Evolutionary conservation across 2,329 filamentous ascomycete genomes (phyloP), one percentile per base, ranked within the genome.

Genomic region (Colletotrichum paranaense): DNA sequence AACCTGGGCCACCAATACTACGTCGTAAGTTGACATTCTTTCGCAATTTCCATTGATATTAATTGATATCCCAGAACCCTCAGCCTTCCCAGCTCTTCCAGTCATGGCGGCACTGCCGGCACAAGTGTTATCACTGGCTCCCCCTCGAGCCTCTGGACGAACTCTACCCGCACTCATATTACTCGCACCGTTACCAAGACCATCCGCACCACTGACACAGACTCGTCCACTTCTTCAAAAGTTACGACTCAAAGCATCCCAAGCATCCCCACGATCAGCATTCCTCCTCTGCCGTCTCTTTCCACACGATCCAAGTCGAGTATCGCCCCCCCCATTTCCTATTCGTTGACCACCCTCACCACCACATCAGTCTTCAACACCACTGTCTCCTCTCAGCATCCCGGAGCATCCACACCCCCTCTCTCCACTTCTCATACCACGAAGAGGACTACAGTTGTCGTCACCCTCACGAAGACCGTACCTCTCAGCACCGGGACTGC

Each of bases 281-380:
- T 66, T 2, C 62, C 71, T n/a, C 57, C 60, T 12, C 32, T 35
- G 5, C 53, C 49, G 5, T n/a, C 24, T 28, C 30, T 56, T 4
- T 24, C 67, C 5, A 62, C 67, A 0, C 46, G 19, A 8, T n/a
- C 49, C 22, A 38, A 58, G 7, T 55, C 60, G 19, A 62, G 60
- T 5, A 30, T 28, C 5, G 52, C 60, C 30, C 49, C 60, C 7
- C 26, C 46, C 14, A 2, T 16, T 8, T 71, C 71, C 6, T 62
- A 73, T 46, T 66, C 67, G 2, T 38, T 63, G 14, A 42, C 35
- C n/a, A 73, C 67, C 2, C 65, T 71, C 67, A 66, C 71, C n/a
- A 73, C 71, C 1, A 56, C 24, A 2, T 32, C 5, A 12, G 46
- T 62, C 14, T 56, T 66, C 56, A 73, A 73, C 46, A 66, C 67